phyloP scores from a whole-genome alignment of 108 stramenopile species.

The Cyclostephanos tholiformis region DNA sequence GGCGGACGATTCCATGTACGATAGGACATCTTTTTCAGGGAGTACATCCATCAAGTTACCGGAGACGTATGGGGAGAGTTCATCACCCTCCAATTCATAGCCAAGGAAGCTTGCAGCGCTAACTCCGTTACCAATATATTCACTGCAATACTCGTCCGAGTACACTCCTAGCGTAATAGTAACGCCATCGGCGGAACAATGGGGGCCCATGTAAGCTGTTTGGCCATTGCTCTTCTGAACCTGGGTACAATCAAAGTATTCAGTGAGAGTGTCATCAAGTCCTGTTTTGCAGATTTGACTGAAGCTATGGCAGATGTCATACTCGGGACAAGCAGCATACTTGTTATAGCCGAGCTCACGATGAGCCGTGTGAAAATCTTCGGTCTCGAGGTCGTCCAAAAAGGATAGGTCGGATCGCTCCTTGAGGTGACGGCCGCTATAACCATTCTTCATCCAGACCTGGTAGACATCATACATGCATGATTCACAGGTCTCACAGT shows the following conservation, averaged over 20 bases:
- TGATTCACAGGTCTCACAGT: slow-evolving; percentile 57
- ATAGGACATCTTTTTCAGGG: background rate
- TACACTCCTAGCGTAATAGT: slow-evolving; percentile 72
- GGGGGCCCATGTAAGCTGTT: slow-evolving; percentile 68
- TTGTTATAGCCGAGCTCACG: slow-evolving; percentile 12
- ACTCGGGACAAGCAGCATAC: slow-evolving; percentile 43
- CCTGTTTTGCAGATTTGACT: slow-evolving; percentile 4
- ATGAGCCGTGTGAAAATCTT: slow-evolving; percentile 46
- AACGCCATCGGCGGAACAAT: slow-evolving; percentile 62
- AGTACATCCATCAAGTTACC: background rate
- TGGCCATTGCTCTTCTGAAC: slow-evolving; percentile 54
- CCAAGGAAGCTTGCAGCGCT: slow-evolving; percentile 32
- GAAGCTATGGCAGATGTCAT: slow-evolving; percentile 23
- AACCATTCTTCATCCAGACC: slow-evolving; percentile 18
- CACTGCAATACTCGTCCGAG: slow-evolving; percentile 69
- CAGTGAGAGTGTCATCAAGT: slow-evolving; percentile 1
- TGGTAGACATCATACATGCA: slow-evolving; percentile 27
- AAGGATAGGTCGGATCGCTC: slow-evolving; percentile 37
- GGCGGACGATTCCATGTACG: background rate
- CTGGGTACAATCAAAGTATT: slow-evolving; percentile 44
- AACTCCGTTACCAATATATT: slow-evolving; percentile 53
- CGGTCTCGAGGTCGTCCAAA: slow-evolving; percentile 43
- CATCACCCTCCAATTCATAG: slow-evolving; percentile 20
- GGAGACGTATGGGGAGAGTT: background rate
- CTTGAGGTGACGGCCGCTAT: slow-evolving; percentile 16